Evolutionary conservation across 1,284 basidiomycete species (phyloP), one percentile per base, ranked within the genome.

Genomic region (Apiotrichum sp.): DNA sequence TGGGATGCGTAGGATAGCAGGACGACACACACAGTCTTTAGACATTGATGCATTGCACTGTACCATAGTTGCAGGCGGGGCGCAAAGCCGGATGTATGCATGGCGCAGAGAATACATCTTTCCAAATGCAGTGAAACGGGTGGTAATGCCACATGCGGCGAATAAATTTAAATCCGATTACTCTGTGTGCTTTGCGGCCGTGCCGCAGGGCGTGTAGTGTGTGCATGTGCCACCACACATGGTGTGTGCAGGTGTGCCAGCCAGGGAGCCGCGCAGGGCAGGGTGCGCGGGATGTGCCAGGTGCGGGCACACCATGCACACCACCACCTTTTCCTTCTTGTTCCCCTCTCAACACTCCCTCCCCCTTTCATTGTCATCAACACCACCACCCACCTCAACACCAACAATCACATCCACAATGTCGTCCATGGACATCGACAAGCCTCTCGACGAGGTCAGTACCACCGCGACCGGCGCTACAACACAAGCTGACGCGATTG

Each of bases 391-490:
- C 49, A 22, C 22, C 29, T 32, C 50, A 50, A 44, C 54, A 34
- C 42, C 41, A 68, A 52, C 22, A 22, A 22, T 22, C 36, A 8
- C 36, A 38, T 38, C 36, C 56, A 58, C 45, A 44, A 73, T 73
- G 72, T 60, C 72, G 33, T 59, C 68, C 62, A 78, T 78, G 77
- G 78, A 77, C 65, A 73, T 79, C 65, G 90, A 93, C 80, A 87
- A 89, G 79, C 83, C 88, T 69, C 88, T 95, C 67, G 91, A 93
- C 76, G 87, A 93, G 68, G 89, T 95, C 59, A 52, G 84, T 70
- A 47, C 36, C 22, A 2, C 33, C 36, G 16, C 13, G 6, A 41
- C 54, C 9, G 39, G 45, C 57, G 54, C 60, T 61, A n/a, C n/a
- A n/a, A n/a, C n/a, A n/a, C n/a, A n/a, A n/a, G n/a, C 22, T 22